Conservation (phyloP, 208 protist genomes). For the Phytomonas sp. region DNA sequence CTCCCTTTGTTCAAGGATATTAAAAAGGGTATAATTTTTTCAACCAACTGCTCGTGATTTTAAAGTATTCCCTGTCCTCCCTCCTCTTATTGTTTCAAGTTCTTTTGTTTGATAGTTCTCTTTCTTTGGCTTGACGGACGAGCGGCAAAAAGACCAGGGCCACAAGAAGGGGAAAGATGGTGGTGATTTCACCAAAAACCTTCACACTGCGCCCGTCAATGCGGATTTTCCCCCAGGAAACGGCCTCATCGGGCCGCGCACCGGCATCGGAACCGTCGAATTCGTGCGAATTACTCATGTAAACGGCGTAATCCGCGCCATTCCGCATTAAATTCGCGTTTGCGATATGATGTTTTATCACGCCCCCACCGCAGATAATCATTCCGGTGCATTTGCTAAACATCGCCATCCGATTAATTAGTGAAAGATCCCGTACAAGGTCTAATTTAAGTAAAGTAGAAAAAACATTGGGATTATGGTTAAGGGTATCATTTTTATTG, state of each 20-base stretch:
- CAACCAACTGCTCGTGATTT: background rate
- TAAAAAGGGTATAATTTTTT: background rate
- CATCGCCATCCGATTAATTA: conserved; percentile 95
- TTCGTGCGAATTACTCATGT: conserved; percentile 96
- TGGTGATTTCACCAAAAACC: conserved; percentile 95
- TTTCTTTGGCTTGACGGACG: conserved; percentile 23
- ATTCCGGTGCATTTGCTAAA: conserved; percentile 93
- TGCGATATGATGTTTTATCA: conserved; percentile 98
- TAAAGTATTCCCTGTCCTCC: background rate
- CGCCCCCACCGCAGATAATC: conserved; percentile 97
- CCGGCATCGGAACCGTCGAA: conserved; percentile 98
- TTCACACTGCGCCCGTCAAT: conserved; percentile 95
- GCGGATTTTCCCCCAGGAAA: conserved; percentile 99
- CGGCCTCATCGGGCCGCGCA: conserved; percentile 97
- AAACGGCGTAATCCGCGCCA: conserved; percentile 97
- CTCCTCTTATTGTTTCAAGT: background rate
- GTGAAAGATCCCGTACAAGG: conserved; percentile 93
- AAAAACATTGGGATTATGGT: background rate
- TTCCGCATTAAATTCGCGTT: conserved; percentile 99
- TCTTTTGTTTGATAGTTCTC: background rate
- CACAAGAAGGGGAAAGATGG: conserved; percentile 97
- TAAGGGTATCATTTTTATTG: conserved; percentile 2
- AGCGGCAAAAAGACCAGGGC: conserved; percentile 88
- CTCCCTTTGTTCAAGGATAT: background rate
- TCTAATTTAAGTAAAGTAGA: conserved; percentile 38